Percentiles rank a stretch among this genome's conserved stretches.
Conservation (phyloP, 139 green algal genomes). For the Nannochloris sp. region DNA sequence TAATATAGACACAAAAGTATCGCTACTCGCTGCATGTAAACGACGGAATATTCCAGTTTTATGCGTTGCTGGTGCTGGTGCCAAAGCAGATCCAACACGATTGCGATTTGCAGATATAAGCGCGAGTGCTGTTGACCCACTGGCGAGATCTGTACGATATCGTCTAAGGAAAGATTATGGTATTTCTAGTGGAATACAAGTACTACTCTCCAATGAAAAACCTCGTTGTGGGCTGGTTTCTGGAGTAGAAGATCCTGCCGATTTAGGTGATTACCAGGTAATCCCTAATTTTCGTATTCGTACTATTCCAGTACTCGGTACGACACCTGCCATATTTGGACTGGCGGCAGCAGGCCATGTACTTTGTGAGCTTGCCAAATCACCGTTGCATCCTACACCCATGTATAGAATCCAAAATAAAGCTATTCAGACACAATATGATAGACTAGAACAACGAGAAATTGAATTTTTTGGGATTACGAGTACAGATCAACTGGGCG, state of each 20-base stretch:
- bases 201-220: constrained; percentile 84
- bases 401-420: constrained; percentile 48
- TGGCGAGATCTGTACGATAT: constrained; percentile 72
- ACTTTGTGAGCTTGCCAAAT: constrained; percentile 69
- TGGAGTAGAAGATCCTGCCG: constrained; percentile 31
- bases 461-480: constrained; percentile 37
- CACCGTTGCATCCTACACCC: constrained; percentile 54
- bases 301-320: constrained; percentile 93
- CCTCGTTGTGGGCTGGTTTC: constrained; percentile 67
- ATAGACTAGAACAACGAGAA: constrained; percentile 71
- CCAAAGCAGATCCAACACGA: constrained; percentile 89
- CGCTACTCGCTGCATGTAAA: constrained; percentile 79
- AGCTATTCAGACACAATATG: constrained; percentile 32
- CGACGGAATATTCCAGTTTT: constrained; percentile 67
- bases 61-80: constrained; percentile 70
- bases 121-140: constrained; percentile 70
- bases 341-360: constrained; percentile 77
- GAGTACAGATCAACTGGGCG: not conserved
- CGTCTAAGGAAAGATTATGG: constrained; percentile 59
- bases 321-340: constrained; percentile 87
- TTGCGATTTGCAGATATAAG: constrained; percentile 80
- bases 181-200: constrained; percentile 55
- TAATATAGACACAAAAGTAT: constrained; percentile 98
- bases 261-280: constrained; percentile 75
- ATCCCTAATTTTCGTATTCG: constrained; percentile 92